Conservation (phyloP, 2,329 filamentous ascomycete species). For the Curvularia sp. region DNA sequence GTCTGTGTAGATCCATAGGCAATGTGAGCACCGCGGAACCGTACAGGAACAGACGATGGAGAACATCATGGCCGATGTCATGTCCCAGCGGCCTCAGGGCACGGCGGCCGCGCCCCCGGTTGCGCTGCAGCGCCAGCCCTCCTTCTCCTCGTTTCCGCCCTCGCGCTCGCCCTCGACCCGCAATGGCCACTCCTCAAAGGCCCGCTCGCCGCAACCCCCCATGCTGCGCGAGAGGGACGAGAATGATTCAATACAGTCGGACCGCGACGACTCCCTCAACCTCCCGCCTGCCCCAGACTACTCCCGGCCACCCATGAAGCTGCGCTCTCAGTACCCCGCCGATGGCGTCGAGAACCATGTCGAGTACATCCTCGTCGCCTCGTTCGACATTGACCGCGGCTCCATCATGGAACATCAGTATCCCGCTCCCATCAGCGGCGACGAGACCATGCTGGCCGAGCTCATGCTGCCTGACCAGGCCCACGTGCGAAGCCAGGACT, state of each 20-base stretch:
- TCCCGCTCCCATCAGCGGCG: conserved; percentile 90
- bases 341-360: conserved; percentile 79
- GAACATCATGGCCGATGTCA: conserved; percentile 43
- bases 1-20: conserved; percentile 24
- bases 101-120: conserved; percentile 14
- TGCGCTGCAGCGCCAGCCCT: conserved; percentile 50
- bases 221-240: conserved; percentile 45
- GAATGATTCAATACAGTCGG: conserved; percentile 39
- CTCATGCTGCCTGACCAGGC: conserved; percentile 98
- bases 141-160: conserved; percentile 53
- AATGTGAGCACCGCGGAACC: conserved; percentile 20
- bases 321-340: conserved; percentile 59
- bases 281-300: conserved; percentile 16
- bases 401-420: conserved; percentile 99
- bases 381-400: conserved; percentile 94
- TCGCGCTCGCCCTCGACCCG: conserved; percentile 50
- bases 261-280: conserved; percentile 37
- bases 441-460: conserved; percentile 97
- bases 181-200: conserved; percentile 43
- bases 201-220: conserved; percentile 47
- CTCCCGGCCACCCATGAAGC: conserved; percentile 22
- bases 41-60: conserved; percentile 26
- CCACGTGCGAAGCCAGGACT: conserved; percentile 92
- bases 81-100: conserved; percentile 35
- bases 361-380: conserved; percentile 96